Base-by-base conservation (phyloP, 1,284 basidiomycete genomes). In the Cutaneotrichosporon dermatis region DNA sequence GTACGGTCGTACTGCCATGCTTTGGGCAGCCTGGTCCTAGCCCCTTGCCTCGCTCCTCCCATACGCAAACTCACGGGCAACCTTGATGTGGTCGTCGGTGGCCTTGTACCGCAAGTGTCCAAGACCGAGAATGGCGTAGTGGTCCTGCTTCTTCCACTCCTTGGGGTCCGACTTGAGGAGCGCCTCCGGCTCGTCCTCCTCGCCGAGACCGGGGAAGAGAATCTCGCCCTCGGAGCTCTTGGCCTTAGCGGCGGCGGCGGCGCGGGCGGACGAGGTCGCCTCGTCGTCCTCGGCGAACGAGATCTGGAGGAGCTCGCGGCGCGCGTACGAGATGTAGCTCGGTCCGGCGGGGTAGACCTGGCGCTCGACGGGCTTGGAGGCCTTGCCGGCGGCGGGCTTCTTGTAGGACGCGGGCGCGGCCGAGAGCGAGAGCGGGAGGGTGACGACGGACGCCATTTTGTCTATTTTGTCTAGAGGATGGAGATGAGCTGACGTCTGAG, bases 111-210 rank as follows among this genome's bases (percentile, higher is more conserved):
- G 85, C 60, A 97, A 82, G 72, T 89, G 86, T 35, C 92, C 95
- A 5, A 99, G 85, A 71, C 95, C 95, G 56, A 98, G 87, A 40
- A 98, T 91, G 60, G 90, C 90, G 76, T 98, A 98, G 77, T 98
- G 92, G 77, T 99, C 95, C 85, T 98, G 96, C 84, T 93, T 92
- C 90, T 99, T 99, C 95, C 95, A 99, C 77, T 97, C 93, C 79
- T 97, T 98, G 13, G 95, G 91, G 81, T 99, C 96, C 15, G 87
- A 81, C 37, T 81, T 78, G 50, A 95, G 79, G 52, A 94, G 73
- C 34, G 88, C 87, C 9, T 82, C n/a, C 40, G 83, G 80, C 81
- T 99, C 96, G 62, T 87, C 82, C 80, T 99, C 96, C 62, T 95
- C 90, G 6, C 93, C 93, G 7, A 98, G 88, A 49, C 92, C 85